Evolutionary conservation across 1,284 basidiomycete genomes (phyloP), one percentile per base, ranked within the genome.

Genomic region (Mycosarcoma maydis): DNA sequence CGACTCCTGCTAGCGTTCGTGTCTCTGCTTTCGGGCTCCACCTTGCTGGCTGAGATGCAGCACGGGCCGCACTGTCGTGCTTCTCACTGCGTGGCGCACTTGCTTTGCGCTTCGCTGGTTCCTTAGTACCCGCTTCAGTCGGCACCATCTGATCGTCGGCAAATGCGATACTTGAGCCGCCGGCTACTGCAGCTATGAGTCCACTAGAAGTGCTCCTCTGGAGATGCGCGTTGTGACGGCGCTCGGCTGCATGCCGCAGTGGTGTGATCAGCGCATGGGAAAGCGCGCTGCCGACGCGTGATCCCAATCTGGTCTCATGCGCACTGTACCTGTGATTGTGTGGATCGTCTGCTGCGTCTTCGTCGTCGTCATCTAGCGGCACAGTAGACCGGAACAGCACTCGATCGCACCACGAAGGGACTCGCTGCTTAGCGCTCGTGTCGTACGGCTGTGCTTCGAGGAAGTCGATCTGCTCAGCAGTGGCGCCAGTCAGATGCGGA

Each of bases 361-460:
- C 61, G 16, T 22, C 37, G 4, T 62, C 57, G 9, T 39, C 48
- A 9, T 56, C 72, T 20, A 59, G n/a, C 14, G 60, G 53, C 10
- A 74, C 72, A 8, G 75, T 80, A 4, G 72, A 73, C 9, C 77
- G 68, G 66, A 75, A 81, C n/a, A 81, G 43, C 11, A 81, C 75
- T 4, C 79, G 74, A 45, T 81, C 79, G 56, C 76, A 78, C 85
- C 85, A 85, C 39, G 82, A 83, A 0, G 85, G 85, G 1, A 85
- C 83, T 19, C 85, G 75, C 71, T 85, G 84, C 72, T 85, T 85
- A 49, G 85, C 83, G 22, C 82, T 83, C 16, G 83, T 83, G 53
- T 85, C 85, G 72, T 85, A 85, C 5, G 83, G 82, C 16, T 84
- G 84, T 56, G 39, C 64, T 53, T 73, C 76, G 24, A 68, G 45